Evolutionary conservation across 2,329 filamentous ascomycete species (phyloP).

Genomic region (Exophiala calicioides): DNA sequence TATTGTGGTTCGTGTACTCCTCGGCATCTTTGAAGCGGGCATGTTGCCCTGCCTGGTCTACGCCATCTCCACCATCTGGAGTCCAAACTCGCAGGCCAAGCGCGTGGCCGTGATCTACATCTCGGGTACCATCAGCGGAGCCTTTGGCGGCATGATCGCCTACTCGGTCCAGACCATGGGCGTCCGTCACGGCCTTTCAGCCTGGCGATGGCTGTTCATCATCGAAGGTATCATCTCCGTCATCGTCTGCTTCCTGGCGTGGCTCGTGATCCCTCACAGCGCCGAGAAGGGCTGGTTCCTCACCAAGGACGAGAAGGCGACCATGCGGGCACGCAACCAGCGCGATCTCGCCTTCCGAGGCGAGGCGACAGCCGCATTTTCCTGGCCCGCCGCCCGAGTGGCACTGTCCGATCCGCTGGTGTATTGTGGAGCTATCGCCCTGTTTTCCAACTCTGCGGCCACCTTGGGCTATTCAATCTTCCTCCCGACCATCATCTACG

Average conservation of each 20-base stretch:
- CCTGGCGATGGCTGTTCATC: constrained; percentile 35
- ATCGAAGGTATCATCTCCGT: constrained; percentile 31
- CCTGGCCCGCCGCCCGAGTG: constrained; percentile 19
- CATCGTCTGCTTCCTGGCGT: background rate
- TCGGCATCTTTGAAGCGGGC: constrained; percentile 49
- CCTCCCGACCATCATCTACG: constrained; percentile 3
- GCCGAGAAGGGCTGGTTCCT: constrained; percentile 8
- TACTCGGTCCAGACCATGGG: constrained; percentile 8
- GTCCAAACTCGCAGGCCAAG: background rate
- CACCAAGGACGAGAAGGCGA: constrained; percentile 1
- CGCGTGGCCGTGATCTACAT: constrained; percentile 34
- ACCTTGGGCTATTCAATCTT: constrained; percentile 34
- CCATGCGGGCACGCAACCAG: constrained; percentile 22
- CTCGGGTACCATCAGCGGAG: constrained; percentile 37
- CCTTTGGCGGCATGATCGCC: constrained; percentile 45
- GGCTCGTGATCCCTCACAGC: background rate
- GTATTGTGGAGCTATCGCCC: constrained; percentile 35
- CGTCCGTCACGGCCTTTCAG: background rate
- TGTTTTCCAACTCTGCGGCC: constrained; percentile 39
- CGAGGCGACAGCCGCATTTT: constrained; percentile 30
- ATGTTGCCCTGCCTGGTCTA: background rate
- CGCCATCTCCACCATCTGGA: constrained; percentile 1
- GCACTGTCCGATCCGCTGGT: constrained; percentile 4
- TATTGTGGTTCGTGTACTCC: constrained; percentile 49
- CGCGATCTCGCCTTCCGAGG: constrained; percentile 35